These are phyloP conservation scores for Boehmeria nivea DNA, from an alignment of 306 rosid species.

Conservation along the genomic window DNA sequence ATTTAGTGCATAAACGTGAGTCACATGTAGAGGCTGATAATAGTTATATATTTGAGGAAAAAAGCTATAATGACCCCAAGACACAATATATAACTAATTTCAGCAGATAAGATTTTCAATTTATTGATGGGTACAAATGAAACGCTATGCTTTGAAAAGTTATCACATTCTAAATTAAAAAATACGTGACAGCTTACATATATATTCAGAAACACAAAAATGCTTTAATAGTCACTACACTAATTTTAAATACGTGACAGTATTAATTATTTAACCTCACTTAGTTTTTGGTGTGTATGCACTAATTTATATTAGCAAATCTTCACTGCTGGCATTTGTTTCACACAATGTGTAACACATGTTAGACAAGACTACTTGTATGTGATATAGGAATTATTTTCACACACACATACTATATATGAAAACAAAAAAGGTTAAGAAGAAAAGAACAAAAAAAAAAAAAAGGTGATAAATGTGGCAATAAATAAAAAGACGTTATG, in stretches of 20 bases:
- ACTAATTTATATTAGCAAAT: too few relatives aligned
- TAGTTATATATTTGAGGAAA: too few relatives aligned
- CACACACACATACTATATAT: not conserved
- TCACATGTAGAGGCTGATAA: slow-evolving; percentile 18
- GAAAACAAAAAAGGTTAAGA: not conserved
- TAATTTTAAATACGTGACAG: too few relatives aligned
- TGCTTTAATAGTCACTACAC: too few relatives aligned
- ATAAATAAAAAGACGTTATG: slow-evolving; percentile 15
- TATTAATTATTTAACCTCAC: not conserved
- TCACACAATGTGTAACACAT: too few relatives aligned
- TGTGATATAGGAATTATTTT: too few relatives aligned
- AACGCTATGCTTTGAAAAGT: slow-evolving; percentile 6
- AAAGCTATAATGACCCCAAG: too few relatives aligned
- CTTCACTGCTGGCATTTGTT: too few relatives aligned
- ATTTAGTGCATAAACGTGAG: slow-evolving; percentile 19
- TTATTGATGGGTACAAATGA: not conserved
- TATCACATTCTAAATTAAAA: too few relatives aligned
- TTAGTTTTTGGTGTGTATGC: not conserved
- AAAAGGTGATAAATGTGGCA: slow-evolving; percentile 8
- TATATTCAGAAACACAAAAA: too few relatives aligned
- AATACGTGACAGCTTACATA: not conserved
- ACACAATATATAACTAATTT: too few relatives aligned
- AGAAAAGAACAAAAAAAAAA: slow-evolving; percentile 7
- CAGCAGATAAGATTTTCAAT: not conserved
- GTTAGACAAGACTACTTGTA: too few relatives aligned